These are phyloP conservation scores for Cephalotrichum gorgonifer DNA, from an alignment of 2,329 filamentous ascomycete genomes.

Conservation along the genomic window DNA sequence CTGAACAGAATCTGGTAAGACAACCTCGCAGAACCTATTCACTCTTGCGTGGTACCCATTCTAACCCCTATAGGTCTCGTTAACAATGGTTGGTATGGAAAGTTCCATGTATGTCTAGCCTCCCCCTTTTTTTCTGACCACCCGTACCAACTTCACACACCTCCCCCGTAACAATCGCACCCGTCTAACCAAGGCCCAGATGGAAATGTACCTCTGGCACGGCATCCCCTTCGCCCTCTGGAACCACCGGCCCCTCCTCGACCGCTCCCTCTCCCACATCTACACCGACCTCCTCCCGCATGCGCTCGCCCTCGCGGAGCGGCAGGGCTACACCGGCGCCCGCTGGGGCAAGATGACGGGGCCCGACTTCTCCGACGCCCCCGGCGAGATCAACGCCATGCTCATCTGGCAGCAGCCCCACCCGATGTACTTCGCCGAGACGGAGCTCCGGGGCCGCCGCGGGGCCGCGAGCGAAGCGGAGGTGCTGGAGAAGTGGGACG, in stretches of 20 bases:
- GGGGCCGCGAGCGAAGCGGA: conserved; percentile 20
- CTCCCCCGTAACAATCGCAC: neutral
- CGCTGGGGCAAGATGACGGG: conserved; percentile 29
- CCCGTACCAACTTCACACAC: too few relatives aligned
- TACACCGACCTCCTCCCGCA: conserved; percentile 35
- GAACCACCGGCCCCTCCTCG: conserved; percentile 32
- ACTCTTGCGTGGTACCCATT: neutral
- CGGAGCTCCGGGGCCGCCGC: conserved; percentile 38
- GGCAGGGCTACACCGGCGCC: conserved; percentile 32
- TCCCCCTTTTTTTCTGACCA: too few relatives aligned
- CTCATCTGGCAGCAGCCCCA: conserved; percentile 56
- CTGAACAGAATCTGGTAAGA: conserved; percentile 4
- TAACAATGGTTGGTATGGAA: conserved; percentile 35
- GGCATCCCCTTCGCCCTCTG: conserved; percentile 38
- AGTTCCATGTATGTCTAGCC: conserved; percentile 6
- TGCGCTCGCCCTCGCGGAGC: conserved; percentile 22
- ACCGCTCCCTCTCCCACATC: conserved; percentile 30
- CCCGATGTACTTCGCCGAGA: conserved; percentile 48
- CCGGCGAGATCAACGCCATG: conserved; percentile 50
- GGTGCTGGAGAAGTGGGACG: conserved; percentile 38
- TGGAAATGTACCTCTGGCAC: conserved; percentile 47
- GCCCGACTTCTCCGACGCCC: conserved; percentile 41
- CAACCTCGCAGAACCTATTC: neutral
- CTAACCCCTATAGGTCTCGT: conserved; percentile 20
- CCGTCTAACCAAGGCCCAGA: conserved; percentile 12